Evolutionary conservation across 371 early-diverging fungal species (phyloP).

Genomic region (Mucor circinelloides): DNA sequence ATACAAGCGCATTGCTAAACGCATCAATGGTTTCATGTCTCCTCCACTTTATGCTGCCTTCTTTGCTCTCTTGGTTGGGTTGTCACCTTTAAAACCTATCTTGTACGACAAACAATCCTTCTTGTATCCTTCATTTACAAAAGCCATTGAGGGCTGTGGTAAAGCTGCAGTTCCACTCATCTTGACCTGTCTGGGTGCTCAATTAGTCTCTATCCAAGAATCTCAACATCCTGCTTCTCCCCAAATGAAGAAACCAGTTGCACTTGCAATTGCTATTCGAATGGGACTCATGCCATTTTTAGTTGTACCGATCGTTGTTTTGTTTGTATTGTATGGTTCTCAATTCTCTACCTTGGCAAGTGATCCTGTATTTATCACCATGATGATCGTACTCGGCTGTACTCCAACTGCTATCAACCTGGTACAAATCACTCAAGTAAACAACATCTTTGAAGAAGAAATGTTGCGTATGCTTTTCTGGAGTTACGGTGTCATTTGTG

Average conservation of each 20-base stretch:
- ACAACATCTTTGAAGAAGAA: constrained; percentile 55
- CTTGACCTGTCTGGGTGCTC: constrained; percentile 71
- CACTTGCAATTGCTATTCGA: constrained; percentile 39
- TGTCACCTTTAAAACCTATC: constrained; percentile 53
- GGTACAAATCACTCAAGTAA: constrained; percentile 58
- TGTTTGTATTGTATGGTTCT: constrained; percentile 33
- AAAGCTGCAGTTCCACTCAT: constrained; percentile 72
- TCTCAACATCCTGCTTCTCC: constrained; percentile 14
- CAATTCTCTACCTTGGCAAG: constrained; percentile 36
- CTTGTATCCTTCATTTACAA: constrained; percentile 59
- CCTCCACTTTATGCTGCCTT: constrained; percentile 69
- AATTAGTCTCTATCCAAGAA: constrained; percentile 50
- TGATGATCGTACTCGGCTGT: constrained; percentile 53
- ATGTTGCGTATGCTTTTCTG: constrained; percentile 61
- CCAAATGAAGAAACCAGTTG: constrained; percentile 32
- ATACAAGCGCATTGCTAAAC: constrained; percentile 2
- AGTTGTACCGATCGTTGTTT: constrained; percentile 47
- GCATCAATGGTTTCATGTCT: constrained; percentile 50
- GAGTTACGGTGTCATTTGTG: constrained; percentile 61
- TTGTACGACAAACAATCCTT: constrained; percentile 56
- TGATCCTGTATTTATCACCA: constrained; percentile 54
- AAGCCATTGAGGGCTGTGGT: constrained; percentile 68
- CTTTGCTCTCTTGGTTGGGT: constrained; percentile 57
- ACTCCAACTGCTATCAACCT: constrained; percentile 65
- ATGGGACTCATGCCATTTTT: constrained; percentile 47